phyloP scores from a whole-genome alignment of 1,284 basidiomycete genomes.

The Phenoliferia sp. region DNA sequence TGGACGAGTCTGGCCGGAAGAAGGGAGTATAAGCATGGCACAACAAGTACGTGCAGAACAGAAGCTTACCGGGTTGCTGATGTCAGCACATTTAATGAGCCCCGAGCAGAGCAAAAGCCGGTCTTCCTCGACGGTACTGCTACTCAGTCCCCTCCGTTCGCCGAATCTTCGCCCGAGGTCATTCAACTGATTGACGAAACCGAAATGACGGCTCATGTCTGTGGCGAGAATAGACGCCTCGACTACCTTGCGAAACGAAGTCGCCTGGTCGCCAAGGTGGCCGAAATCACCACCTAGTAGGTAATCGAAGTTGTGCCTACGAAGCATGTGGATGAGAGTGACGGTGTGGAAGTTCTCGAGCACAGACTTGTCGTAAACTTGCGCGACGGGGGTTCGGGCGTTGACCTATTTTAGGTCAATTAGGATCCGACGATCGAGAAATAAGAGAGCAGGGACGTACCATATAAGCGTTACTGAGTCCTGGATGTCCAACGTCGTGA shows the following conservation, averaged over 20 bases:
- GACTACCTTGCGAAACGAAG: conserved; percentile 62
- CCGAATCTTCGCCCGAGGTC: conserved; percentile 41
- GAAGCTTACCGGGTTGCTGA: conserved; percentile 75
- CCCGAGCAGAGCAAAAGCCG: conserved; percentile 78
- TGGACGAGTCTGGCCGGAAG: conserved; percentile 70
- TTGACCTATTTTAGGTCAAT: conserved; percentile 64
- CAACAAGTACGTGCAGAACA: conserved; percentile 40
- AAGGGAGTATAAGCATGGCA: conserved; percentile 4
- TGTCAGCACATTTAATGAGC: conserved; percentile 91
- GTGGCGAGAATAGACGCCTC: conserved; percentile 78
- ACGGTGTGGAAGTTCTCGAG: conserved; percentile 90
- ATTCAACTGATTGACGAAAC: conserved; percentile 69
- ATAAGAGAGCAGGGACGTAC: conserved; percentile 49
- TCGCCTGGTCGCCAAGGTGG: conserved; percentile 35
- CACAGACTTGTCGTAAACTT: conserved; percentile 81
- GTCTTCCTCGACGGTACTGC: conserved; percentile 48
- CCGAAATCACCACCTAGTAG: conserved; percentile 41
- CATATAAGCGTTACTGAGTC: conserved; percentile 85
- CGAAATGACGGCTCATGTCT: conserved; percentile 83
- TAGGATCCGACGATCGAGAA: background rate
- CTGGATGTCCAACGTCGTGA: conserved; percentile 92
- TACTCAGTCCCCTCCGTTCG: conserved; percentile 41
- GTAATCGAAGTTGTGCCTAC: conserved; percentile 64
- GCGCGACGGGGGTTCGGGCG: conserved; percentile 76
- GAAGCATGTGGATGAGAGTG: conserved; percentile 73